Evolutionary conservation across 2,329 filamentous ascomycete genomes (phyloP), one percentile per base, ranked within the genome.

Genomic region (Colletotrichum melonis): DNA sequence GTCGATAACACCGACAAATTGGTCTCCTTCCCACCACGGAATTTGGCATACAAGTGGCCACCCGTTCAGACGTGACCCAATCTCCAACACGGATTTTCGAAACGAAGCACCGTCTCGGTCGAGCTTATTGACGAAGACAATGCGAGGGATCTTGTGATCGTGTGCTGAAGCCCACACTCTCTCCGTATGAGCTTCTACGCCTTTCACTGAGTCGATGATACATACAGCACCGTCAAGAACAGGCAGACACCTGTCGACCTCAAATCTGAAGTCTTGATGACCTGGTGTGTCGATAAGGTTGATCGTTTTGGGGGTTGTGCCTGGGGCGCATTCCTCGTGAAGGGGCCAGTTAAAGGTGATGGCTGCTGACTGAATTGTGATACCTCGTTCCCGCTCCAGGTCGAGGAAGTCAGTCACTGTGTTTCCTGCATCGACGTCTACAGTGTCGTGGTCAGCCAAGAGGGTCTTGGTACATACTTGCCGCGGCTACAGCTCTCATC

Each of bases 401-500:
- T 97, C 96, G 7, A 99, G 89, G 77, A 98, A 99, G 83, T 99
- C 97, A 3, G 97, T 99, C 8, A 98, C 95, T 4, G 97, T 98
- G 76, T 97, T 98, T 49, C 97, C 97, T 82, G 97, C 93, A 78
- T 98, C 96, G 75, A 99, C 97, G 82, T 98, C 95, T 91, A 73
- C 2, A 32, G 22, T 58, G 22, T 46, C 3, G 1, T 12, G 14
- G 55, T 73, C 24, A 73, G 71, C 24, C 58, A 7, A 4, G n/a
- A 4, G 26, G 8, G 52, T n/a, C 24, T 26, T n/a, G 26, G 38
- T n/a, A 42, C 42, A 35, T 9, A 5, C 58, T 8, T 14, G 9
- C 55, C 52, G 7, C 16, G 24, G n/a, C 5, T 24, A 55, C 28
- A 22, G 9, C 6, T 63, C 24, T 69, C 52, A 49, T 46, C 24